Conservation (phyloP, 2,329 filamentous ascomycete genomes). For the Mycosphaerelloides madeirae region DNA sequence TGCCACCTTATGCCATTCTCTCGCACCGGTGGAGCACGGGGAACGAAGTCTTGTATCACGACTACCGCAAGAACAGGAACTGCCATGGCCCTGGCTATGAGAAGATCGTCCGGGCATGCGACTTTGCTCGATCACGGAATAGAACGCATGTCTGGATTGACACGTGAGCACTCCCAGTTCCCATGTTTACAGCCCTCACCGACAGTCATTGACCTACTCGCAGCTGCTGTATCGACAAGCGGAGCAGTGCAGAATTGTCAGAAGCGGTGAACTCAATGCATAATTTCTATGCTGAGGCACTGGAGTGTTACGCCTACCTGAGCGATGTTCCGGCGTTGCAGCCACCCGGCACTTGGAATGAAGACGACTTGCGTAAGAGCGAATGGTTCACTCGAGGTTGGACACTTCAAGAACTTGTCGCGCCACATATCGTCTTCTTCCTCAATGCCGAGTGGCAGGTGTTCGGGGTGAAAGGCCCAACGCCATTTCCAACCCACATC, state of each 20-base stretch:
- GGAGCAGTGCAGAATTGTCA: conserved; percentile 41
- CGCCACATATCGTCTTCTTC: conserved; percentile 4
- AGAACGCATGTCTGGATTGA: conserved; percentile 9
- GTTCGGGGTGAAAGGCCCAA: conserved; percentile 3
- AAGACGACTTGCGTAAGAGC: neutral
- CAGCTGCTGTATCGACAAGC: conserved; percentile 10
- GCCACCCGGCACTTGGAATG: neutral
- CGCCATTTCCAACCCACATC: no score
- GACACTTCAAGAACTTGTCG: conserved; percentile 7
- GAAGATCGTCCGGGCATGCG: conserved; percentile 3
- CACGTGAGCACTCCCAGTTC: neutral
- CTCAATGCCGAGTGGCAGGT: conserved; percentile 6
- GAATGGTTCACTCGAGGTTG: conserved; percentile 4
- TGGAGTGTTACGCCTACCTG: conserved; percentile 7
- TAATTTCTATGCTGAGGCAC: conserved; percentile 2
- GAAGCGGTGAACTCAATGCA: conserved; percentile 42
- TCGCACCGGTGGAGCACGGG: conserved; percentile 11
- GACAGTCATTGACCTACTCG: no score
- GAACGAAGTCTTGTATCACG: conserved; percentile 5
- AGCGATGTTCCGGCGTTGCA: conserved; percentile 1
- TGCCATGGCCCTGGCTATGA: neutral
- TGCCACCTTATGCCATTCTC: conserved; percentile 10
- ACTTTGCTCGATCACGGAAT: neutral
- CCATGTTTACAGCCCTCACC: no score
- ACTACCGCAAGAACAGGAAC: neutral